Percentiles rank a stretch among this genome's conserved stretches.
These are phyloP conservation scores for Fusarium beomiforme DNA, from an alignment of 2,329 filamentous ascomycete species.

Conservation along the genomic window DNA sequence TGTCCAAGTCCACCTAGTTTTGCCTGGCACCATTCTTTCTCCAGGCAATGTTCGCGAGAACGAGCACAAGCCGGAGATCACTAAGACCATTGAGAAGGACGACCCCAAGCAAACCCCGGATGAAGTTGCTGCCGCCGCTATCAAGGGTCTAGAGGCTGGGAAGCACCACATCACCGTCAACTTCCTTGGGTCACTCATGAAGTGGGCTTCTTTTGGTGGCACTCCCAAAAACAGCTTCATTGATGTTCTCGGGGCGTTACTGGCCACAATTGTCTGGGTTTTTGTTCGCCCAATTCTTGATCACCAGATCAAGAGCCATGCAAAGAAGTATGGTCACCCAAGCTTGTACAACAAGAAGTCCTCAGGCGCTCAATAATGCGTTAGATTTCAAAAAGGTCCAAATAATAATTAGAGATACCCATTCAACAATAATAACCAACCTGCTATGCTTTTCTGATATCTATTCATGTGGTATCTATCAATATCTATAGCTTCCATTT, in stretches of 20 bases:
- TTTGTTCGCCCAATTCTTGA: conserved; percentile 67
- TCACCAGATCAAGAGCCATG: conserved; percentile 66
- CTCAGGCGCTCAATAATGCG: conserved; percentile 2
- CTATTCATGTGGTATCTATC: conserved; percentile 34
- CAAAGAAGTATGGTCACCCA: conserved; percentile 68
- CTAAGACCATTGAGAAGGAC: conserved; percentile 80
- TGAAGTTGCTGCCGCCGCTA: conserved; percentile 75
- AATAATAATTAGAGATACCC: conserved; percentile 28
- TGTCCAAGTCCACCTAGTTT: conserved; percentile 83
- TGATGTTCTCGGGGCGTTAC: conserved; percentile 66
- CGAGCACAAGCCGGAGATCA: conserved; percentile 80
- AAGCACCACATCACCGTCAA: conserved; percentile 83
- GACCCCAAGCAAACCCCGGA: conserved; percentile 84
- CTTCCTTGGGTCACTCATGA: conserved; percentile 77
- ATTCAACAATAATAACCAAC: conserved; percentile 24
- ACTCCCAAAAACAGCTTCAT: conserved; percentile 66
- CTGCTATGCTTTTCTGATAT: conserved; percentile 6
- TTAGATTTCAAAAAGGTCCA: background rate
- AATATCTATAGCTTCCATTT: conserved; percentile 30
- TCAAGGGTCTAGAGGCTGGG: conserved; percentile 81
- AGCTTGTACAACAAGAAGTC: conserved; percentile 54
- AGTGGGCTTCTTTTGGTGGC: conserved; percentile 66
- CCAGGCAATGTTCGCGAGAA: conserved; percentile 83
- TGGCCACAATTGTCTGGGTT: conserved; percentile 65
- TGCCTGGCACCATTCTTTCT: conserved; percentile 83